Evolutionary conservation across 1,284 basidiomycete genomes (phyloP).

Genomic region (Pyrrhoderma lamaoense): DNA sequence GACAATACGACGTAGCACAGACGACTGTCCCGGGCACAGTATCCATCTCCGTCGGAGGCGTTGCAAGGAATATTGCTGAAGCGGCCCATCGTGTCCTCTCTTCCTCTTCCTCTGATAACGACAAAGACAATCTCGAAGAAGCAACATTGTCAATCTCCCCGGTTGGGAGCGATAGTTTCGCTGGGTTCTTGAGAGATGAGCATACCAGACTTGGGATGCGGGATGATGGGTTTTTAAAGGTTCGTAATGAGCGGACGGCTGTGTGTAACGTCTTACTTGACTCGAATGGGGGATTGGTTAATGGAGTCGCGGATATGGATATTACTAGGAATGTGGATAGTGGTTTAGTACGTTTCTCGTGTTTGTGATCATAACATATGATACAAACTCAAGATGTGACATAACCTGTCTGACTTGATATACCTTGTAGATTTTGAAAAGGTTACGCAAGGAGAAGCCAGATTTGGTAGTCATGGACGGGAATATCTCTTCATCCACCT

Average conservation of each 20-base stretch:
- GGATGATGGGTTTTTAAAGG: conserved; percentile 64
- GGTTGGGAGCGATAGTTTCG: conserved; percentile 65
- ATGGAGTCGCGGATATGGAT: conserved; percentile 90
- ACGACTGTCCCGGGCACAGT: conserved; percentile 83
- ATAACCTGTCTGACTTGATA: conserved; percentile 33
- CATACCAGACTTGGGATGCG: conserved; percentile 64
- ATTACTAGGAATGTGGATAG: conserved; percentile 51
- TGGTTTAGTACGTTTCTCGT: conserved; percentile 39
- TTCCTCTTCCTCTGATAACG: conserved; percentile 31
- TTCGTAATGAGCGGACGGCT: conserved; percentile 46
- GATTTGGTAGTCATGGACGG: conserved; percentile 74
- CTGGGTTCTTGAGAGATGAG: conserved; percentile 52
- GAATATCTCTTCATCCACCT: conserved; percentile 49
- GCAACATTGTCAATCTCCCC: conserved; percentile 52
- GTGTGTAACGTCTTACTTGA: conserved; percentile 85
- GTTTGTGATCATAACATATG: too few relatives aligned
- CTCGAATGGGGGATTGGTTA: conserved; percentile 60
- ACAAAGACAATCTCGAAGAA: conserved; percentile 23
- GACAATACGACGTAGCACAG: conserved; percentile 30
- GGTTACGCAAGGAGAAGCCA: conserved; percentile 32
- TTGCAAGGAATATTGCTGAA: conserved; percentile 91
- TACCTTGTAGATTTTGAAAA: conserved; percentile 26
- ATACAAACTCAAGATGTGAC: conserved; percentile 3
- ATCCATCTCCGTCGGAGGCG: conserved; percentile 76
- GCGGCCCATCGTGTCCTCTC: conserved; percentile 63